Evolutionary conservation across 2,329 filamentous ascomycete species (phyloP).

Genomic region (Mycogone perniciosa): DNA sequence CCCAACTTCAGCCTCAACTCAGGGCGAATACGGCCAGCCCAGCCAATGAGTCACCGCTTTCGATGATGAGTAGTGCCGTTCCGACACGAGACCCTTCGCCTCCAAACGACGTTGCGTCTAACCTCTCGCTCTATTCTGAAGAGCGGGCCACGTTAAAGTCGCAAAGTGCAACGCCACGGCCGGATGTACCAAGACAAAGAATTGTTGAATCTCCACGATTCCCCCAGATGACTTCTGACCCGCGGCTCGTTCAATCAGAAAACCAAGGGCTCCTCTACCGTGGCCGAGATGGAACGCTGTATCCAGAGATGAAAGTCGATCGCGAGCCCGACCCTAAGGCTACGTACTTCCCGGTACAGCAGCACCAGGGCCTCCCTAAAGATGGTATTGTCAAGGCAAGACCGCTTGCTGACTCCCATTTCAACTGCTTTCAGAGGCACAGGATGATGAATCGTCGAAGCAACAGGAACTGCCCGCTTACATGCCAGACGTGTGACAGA

Average conservation of each 20-base stretch:
- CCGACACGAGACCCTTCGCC: constrained; percentile 10
- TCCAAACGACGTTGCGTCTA: constrained; percentile 17
- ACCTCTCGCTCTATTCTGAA: constrained; percentile 14
- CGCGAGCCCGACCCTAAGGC: constrained; percentile 31
- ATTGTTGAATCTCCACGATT: constrained; percentile 19
- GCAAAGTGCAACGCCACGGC: constrained; percentile 27
- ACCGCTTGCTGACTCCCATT: constrained; percentile 39
- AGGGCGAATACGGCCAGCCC: not conserved
- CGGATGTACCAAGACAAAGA: constrained; percentile 13
- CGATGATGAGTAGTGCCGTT: constrained; percentile 1
- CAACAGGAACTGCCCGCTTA: constrained; percentile 45
- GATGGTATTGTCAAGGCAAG: constrained; percentile 36
- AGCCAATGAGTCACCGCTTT: constrained; percentile 1
- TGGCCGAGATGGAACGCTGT: constrained; percentile 34
- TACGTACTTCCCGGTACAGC: constrained; percentile 32
- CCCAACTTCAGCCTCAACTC: not conserved
- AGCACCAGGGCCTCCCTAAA: constrained; percentile 21
- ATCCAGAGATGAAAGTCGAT: constrained; percentile 34
- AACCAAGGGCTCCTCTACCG: constrained; percentile 29
- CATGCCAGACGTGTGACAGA: constrained; percentile 47
- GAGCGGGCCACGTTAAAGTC: constrained; percentile 25
- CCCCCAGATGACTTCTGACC: constrained; percentile 21
- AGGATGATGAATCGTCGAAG: constrained; percentile 40
- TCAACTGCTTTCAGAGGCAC: constrained; percentile 44
- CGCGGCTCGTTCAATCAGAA: constrained; percentile 28